A percentile compares a stretch with the other conserved stretches of the same genome.
These are phyloP conservation scores for Pythium graminicola DNA, from an alignment of 352 stramenopile genomes.

Conservation along the genomic window DNA sequence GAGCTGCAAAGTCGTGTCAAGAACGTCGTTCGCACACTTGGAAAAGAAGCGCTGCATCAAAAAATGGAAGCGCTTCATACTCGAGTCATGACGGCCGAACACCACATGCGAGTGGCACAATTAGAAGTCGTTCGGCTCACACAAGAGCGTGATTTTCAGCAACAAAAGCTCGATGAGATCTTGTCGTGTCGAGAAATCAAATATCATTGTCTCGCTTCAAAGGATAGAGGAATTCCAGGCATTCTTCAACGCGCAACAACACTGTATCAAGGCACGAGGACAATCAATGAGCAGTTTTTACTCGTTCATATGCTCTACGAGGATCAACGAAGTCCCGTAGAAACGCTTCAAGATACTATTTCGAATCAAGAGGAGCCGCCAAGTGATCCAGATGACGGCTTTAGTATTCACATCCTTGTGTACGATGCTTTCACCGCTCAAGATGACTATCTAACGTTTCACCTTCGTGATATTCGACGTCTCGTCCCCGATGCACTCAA, in stretches of 20 bases:
- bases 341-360: not conserved
- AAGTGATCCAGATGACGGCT: slow-evolving; percentile 22
- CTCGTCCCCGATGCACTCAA: slow-evolving; percentile 36
- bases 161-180: slow-evolving; percentile 43
- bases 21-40: slow-evolving; percentile 46
- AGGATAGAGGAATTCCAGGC: slow-evolving; percentile 39
- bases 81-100: slow-evolving; percentile 41
- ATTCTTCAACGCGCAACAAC: slow-evolving; percentile 40
- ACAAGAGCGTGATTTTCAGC: slow-evolving; percentile 32
- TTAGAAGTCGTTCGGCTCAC: slow-evolving; percentile 30
- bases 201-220: slow-evolving; percentile 34
- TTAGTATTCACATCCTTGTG: slow-evolving; percentile 43
- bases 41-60: slow-evolving; percentile 51
- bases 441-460: slow-evolving; percentile 44
- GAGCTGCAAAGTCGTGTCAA: slow-evolving; percentile 51
- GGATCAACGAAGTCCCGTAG: slow-evolving; percentile 19
- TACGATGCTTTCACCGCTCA: slow-evolving; percentile 43
- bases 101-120: slow-evolving; percentile 45
- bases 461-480: slow-evolving; percentile 37
- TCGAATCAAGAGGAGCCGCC: slow-evolving; percentile 8
- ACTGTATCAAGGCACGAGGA: slow-evolving; percentile 36
- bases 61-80: slow-evolving; percentile 59
- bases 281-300: slow-evolving; percentile 37
- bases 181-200: slow-evolving; percentile 46
- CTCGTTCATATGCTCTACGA: slow-evolving; percentile 62